These are phyloP conservation scores for Arachis hypogaea DNA, from an alignment of 306 rosid species.

Conservation along the genomic window DNA sequence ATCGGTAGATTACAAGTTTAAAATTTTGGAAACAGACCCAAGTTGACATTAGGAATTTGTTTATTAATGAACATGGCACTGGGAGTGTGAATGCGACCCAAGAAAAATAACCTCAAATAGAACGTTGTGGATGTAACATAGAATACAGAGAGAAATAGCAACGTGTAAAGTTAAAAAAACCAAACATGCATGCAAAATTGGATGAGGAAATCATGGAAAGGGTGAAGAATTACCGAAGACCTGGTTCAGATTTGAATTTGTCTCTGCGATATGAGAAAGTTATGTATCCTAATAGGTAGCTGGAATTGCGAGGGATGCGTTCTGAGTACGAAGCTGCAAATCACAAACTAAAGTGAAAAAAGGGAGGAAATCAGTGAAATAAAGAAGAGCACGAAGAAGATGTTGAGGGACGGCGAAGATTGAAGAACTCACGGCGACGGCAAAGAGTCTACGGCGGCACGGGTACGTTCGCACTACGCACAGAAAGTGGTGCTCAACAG, in stretches of 20 bases:
- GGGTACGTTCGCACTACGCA: too few relatives aligned
- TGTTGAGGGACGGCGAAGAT: too few relatives aligned
- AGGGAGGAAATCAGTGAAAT: too few relatives aligned
- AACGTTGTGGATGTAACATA: neutral
- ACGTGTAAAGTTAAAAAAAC: neutral
- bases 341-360: neutral
- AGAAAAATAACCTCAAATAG: neutral
- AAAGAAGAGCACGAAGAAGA: too few relatives aligned
- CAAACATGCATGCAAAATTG: slow-evolving; percentile 12
- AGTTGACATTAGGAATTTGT: neutral
- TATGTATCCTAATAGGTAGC: neutral
- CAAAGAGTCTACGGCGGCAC: too few relatives aligned
- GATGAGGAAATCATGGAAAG: neutral
- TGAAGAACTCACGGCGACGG: too few relatives aligned
- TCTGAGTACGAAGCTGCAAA: neutral
- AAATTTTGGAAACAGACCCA: slow-evolving; percentile 16
- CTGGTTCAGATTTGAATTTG: neutral
- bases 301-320: neutral
- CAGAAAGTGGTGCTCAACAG: too few relatives aligned
- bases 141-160: neutral
- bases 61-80: neutral
- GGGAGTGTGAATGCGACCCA: neutral
- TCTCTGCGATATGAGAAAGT: neutral
- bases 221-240: neutral
- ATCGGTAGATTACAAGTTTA: neutral